Evolutionary conservation across 2,329 filamentous ascomycete genomes (phyloP).

Genomic region (Fusarium domesticum): DNA sequence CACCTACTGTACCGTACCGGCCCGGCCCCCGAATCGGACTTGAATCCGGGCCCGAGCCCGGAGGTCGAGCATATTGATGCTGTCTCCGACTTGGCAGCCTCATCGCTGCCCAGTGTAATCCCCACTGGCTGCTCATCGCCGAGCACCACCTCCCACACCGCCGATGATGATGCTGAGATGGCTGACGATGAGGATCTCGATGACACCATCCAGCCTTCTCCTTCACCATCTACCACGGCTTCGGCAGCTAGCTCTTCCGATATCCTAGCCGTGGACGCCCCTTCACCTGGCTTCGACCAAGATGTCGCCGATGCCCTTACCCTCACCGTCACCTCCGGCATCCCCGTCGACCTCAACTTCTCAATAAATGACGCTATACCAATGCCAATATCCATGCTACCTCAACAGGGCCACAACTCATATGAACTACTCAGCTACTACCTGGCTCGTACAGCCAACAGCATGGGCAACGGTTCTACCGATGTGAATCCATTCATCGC

Average conservation of each 20-base stretch:
- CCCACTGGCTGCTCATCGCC: constrained; percentile 17
- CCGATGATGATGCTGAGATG: constrained; percentile 25
- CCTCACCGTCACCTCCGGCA: constrained; percentile 11
- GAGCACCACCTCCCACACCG: constrained; percentile 6
- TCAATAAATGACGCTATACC: constrained; percentile 20
- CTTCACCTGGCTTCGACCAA: constrained; percentile 13
- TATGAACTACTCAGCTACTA: constrained; percentile 47
- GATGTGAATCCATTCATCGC: constrained; percentile 45
- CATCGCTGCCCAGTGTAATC: constrained; percentile 5
- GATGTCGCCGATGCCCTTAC: constrained; percentile 22
- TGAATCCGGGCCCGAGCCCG: constrained; percentile 13
- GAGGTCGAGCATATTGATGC: constrained; percentile 9
- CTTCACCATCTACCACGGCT: constrained; percentile 18
- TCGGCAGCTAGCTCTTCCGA: constrained; percentile 21
- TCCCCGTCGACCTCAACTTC: constrained; percentile 3
- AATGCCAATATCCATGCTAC: constrained; percentile 31
- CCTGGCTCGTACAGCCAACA: constrained; percentile 41
- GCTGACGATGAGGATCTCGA: constrained; percentile 23
- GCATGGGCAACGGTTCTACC: constrained; percentile 48
- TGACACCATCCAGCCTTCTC: constrained; percentile 15
- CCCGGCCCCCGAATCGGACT: constrained; percentile 12
- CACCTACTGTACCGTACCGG: constrained; percentile 5
- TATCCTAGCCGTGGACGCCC: constrained; percentile 4
- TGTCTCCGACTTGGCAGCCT: constrained; percentile 6
- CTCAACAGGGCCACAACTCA: constrained; percentile 34